Base-by-base conservation (phyloP, 2,329 filamentous ascomycete species). In the Trichoderma guizhouense region DNA sequence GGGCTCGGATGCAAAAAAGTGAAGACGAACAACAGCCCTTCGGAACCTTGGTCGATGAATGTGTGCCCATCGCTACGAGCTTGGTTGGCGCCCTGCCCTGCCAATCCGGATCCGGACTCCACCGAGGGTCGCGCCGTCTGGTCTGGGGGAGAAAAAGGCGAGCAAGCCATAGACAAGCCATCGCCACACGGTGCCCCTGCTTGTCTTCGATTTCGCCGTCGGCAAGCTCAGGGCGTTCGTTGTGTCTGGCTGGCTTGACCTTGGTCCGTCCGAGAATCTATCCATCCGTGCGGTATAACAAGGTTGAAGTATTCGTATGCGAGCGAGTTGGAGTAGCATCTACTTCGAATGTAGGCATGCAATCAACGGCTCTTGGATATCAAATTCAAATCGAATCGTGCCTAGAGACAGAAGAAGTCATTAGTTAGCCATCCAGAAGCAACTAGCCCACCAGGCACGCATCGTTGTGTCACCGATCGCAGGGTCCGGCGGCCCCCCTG, bases 81-180 rank as follows among this genome's bases (percentile, higher is more conserved):
- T 34, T 61, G 74, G 72, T 68, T 71, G 70, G 63, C 32, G 39
- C 55, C 36, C 53, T 51, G 63, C 30, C 28, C 63, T 66, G 63
- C 21, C 73, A 74, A 71, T 71, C 75, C 79, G 79, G 78, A 81
- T 81, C 78, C 78, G 78, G 79, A 79, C 77, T 77, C 79, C 79
- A 79, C 78, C 75, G 75, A 30, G 68, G 77, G 76, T 77, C 51
- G 47, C 62, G 58, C 63, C 63, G 55, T 60, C 28, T 60, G 28
- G 28, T 76, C 77, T 77, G 76, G 77, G 77, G 76, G 75, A 66
- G 63, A 39, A 67, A 74, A 75, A 77, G 76, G 78, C 76, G 34
- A 68, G 47, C 53, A 18, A 30, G 61, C 28, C 74, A 76, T 75
- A 79, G 77, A 81, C 77, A 15, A 15, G 34, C 34, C 76, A 78